A percentile compares a stretch with the other conserved stretches of the same genome.
phyloP scores from a whole-genome alignment of 1,139 yeast genomes.

The Zygoascus meyerae region DNA sequence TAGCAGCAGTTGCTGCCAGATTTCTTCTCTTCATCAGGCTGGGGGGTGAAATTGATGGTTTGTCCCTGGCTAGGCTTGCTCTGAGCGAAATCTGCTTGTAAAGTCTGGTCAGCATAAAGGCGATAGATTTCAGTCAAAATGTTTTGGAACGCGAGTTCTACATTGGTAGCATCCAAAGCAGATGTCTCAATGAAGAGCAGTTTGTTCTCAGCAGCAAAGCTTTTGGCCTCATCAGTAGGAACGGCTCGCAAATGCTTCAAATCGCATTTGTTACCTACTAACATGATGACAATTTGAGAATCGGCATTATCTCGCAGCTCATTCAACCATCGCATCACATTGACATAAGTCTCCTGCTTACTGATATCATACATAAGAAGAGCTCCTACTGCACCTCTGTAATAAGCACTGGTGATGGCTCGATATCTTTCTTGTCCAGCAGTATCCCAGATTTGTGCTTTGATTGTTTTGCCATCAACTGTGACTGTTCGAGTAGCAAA shows the following conservation, averaged over 20 bases:
- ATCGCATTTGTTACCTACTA: constrained; percentile 95
- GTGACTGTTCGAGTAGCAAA: constrained; percentile 95
- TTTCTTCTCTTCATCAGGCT: constrained; percentile 72
- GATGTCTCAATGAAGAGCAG: constrained; percentile 95
- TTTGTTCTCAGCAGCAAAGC: constrained; percentile 89
- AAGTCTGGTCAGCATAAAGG: constrained; percentile 52
- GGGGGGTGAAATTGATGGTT: constrained; percentile 88
- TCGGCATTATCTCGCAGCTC: constrained; percentile 97
- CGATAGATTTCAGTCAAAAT: constrained; percentile 88
- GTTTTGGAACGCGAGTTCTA: constrained; percentile 90
- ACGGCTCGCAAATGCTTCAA: constrained; percentile 93
- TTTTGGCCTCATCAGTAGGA: constrained; percentile 95
- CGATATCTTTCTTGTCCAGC: constrained; percentile 99
- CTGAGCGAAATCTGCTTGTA: constrained; percentile 44
- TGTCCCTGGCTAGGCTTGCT: constrained; percentile 61
- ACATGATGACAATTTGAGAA: constrained; percentile 90
- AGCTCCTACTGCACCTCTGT: constrained; percentile 98
- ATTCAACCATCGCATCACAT: constrained; percentile 90
- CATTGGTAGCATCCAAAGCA: constrained; percentile 91
- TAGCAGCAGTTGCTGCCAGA: constrained; percentile 53
- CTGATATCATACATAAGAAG: constrained; percentile 92
- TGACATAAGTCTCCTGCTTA: constrained; percentile 87
- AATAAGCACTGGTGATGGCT: constrained; percentile 95
- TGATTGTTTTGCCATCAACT: constrained; percentile 90
- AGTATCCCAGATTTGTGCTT: constrained; percentile 99